Evolutionary conservation across 495 filamentous ascomycete genomes (phyloP).

Genomic region (Hypoxylon subgilvum): DNA sequence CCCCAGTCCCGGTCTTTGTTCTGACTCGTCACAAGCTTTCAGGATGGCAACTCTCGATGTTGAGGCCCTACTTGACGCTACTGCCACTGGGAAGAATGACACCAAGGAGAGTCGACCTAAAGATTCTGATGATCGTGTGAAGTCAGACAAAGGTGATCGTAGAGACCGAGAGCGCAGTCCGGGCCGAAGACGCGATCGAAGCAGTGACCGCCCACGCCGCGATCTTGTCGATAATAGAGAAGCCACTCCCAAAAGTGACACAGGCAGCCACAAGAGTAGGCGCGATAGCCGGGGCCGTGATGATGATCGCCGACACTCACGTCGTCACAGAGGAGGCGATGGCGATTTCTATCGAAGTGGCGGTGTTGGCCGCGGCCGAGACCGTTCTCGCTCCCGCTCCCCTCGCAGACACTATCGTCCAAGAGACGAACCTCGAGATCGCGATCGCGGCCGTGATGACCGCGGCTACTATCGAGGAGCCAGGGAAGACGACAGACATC

Average conservation of each 20-base stretch:
- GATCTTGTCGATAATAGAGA: conserved; percentile 52
- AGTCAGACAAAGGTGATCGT: conserved; percentile 41
- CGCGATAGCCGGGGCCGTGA: conserved; percentile 82
- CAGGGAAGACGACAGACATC: conserved; percentile 57
- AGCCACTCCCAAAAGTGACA: conserved; percentile 78
- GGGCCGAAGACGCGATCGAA: conserved; percentile 71
- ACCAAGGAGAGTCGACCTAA: conserved; percentile 52
- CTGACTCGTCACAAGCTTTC: conserved; percentile 27
- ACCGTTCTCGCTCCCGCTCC: conserved; percentile 76
- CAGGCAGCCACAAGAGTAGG: conserved; percentile 84
- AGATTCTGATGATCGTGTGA: conserved; percentile 38
- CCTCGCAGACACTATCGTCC: conserved; percentile 81
- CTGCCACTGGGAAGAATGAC: conserved; percentile 65
- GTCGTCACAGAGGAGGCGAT: conserved; percentile 75
- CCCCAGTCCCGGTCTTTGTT: background rate
- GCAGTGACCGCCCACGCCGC: conserved; percentile 54
- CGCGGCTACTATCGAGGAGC: conserved; percentile 58
- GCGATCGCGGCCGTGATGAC: conserved; percentile 55
- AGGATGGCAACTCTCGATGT: conserved; percentile 90
- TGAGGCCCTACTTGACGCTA: conserved; percentile 91
- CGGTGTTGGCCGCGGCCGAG: conserved; percentile 61
- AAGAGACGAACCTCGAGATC: conserved; percentile 62
- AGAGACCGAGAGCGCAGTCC: conserved; percentile 57
- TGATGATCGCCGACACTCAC: conserved; percentile 76
- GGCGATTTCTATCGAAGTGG: conserved; percentile 78